A percentile compares a stretch with the other conserved stretches of the same genome.
These are phyloP conservation scores for Boletus sp. DNA, from an alignment of 768 basidiomycete species.

Conservation along the genomic window DNA sequence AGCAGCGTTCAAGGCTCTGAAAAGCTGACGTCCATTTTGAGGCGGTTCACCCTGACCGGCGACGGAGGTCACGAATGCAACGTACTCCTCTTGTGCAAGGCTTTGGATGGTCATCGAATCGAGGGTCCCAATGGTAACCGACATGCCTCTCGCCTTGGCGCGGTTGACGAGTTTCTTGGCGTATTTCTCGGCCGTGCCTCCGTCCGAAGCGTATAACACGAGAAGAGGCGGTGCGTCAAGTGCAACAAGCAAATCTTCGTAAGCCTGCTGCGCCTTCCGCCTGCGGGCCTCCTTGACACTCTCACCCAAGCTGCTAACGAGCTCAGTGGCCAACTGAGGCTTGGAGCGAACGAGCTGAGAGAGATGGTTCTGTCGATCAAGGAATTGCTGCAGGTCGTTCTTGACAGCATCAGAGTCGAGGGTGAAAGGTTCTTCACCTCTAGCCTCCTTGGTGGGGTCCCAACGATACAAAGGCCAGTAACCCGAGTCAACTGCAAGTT, in stretches of 20 bases:
- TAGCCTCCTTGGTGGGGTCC: conserved; percentile 82
- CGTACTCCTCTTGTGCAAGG: conserved; percentile 68
- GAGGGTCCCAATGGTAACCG: conserved; percentile 68
- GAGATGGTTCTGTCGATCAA: conserved; percentile 94
- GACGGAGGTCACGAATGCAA: conserved; percentile 85
- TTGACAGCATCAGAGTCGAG: conserved; percentile 94
- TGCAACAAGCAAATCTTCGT: conserved; percentile 75
- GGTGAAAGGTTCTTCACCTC: conserved; percentile 79
- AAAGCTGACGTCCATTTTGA: conserved; percentile 89
- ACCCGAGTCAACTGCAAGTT: conserved; percentile 91
- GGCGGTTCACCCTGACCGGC: conserved; percentile 98
- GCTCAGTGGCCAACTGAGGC: conserved; percentile 75
- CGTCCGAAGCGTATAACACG: conserved; percentile 92
- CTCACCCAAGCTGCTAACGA: conserved; percentile 82
- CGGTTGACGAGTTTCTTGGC: conserved; percentile 84
- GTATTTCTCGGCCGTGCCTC: conserved; percentile 93
- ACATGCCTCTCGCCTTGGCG: conserved; percentile 80
- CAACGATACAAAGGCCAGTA: conserved; percentile 99
- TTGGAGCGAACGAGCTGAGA: conserved; percentile 85
- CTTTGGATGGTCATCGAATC: conserved; percentile 79
- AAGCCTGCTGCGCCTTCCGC: conserved; percentile 76
- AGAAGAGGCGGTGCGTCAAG: conserved; percentile 88
- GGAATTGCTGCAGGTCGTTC: conserved; percentile 88
- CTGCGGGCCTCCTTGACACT: conserved; percentile 80
- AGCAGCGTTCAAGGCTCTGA: conserved; percentile 78